Base-by-base conservation (phyloP, 2,329 filamentous ascomycete species). In the Colletotrichum sp. region DNA sequence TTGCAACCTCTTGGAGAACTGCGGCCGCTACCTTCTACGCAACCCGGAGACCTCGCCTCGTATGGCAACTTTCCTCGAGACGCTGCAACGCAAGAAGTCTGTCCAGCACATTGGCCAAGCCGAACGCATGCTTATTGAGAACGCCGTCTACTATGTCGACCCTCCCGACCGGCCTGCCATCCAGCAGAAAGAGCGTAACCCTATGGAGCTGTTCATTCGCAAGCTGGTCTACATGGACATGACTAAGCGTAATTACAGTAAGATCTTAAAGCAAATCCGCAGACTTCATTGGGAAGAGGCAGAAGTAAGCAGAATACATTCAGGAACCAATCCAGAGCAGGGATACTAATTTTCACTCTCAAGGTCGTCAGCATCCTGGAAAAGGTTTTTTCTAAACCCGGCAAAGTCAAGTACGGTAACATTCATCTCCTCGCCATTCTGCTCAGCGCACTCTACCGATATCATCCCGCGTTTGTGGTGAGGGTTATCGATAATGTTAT, bases 81-180 rank as follows among this genome's bases (percentile, higher is more conserved):
- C 96, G 0, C 88, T 99, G 16, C 95, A 98, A 82, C 94, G 97
- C 74, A 99, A 99, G 88, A 99, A 99, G 86, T 93, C 94, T 9
- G 96, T 97, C 9, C 96, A 98, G 82, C 96, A 98, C 82, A 93
- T 99, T 74, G 96, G 96, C 16, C 95, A 98, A 80, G 95, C 98
- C 79, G 97, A 99, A 85, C 94, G 96, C 52, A 98, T 99, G 96
- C 91, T 98, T 34, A 97, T 99, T 74, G 97, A 99, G 84, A 99
- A 99, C 82, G 97, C 97, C 5, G 92, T 98, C 74, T 99, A 99
- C 85, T 98, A 98, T 80, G 97, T 99, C 72, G 97, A 98, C 80
- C 97, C 97, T 16, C 97, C 97, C 0, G 94, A 98, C 82, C 92
- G 97, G 76, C 94, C 96, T 36, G 96, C 97, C 0, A 98, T 99